phyloP scores from a whole-genome alignment of 2,329 filamentous ascomycete species.

The Paecilomyces sp. region DNA sequence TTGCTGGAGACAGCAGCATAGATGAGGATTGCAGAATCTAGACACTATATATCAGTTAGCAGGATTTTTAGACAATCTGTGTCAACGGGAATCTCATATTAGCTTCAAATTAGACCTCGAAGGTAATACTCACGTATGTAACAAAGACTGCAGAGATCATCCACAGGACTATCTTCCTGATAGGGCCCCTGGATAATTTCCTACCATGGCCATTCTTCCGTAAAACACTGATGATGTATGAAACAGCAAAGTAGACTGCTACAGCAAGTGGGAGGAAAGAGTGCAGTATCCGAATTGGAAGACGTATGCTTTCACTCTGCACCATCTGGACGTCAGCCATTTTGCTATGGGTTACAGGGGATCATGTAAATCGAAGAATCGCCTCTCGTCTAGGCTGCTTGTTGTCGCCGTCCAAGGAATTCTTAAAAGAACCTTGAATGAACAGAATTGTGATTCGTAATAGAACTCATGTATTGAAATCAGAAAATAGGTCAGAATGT shows the following conservation, averaged over 20 bases:
- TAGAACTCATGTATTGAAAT: neutral
- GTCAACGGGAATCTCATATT: neutral
- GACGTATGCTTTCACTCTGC: neutral
- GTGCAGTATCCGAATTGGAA: conserved; percentile 5
- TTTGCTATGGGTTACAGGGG: neutral
- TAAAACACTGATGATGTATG: conserved; percentile 47
- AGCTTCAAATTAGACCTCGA: neutral
- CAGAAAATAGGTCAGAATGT: neutral
- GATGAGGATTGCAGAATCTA: conserved; percentile 11
- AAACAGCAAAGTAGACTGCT: conserved; percentile 51
- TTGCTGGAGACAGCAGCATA: conserved; percentile 1
- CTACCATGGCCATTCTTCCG: conserved; percentile 42
- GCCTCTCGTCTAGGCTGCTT: neutral
- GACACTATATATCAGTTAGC: conserved; percentile 3
- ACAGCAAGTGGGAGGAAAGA: conserved; percentile 41
- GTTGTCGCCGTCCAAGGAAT: neutral
- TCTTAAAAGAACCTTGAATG: neutral
- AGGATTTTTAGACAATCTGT: neutral
- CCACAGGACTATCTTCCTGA: conserved; percentile 38
- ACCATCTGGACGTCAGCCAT: neutral
- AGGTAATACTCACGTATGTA: conserved; percentile 31
- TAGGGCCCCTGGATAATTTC: conserved; percentile 30
- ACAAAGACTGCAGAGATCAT: conserved; percentile 27
- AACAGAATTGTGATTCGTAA: neutral
- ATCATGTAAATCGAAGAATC: neutral